Evolutionary conservation across 202 grass and related monocot genomes (phyloP).

Genomic region (Sporobolus alterniflorus): DNA sequence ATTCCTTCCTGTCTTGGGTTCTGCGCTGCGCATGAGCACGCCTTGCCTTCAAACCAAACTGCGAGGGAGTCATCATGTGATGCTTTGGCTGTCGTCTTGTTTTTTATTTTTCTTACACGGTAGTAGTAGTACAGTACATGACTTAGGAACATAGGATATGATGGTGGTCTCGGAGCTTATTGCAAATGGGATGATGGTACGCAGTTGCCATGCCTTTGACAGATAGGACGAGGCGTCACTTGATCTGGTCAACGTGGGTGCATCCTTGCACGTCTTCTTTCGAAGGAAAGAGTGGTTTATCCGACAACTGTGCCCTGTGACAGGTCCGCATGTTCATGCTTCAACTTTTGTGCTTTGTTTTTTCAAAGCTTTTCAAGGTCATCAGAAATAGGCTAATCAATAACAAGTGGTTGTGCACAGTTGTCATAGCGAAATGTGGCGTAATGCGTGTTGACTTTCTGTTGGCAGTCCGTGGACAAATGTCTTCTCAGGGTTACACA

Average conservation of each 20-base stretch:
- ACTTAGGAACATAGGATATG: no score
- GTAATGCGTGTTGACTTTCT: neutral
- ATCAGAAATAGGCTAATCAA: neutral
- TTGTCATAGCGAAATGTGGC: neutral
- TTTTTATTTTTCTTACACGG: no score
- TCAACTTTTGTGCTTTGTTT: neutral
- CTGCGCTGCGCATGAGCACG: no score
- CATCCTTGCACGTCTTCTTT: neutral
- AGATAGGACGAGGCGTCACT: neutral
- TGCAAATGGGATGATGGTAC: no score
- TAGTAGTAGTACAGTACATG: no score
- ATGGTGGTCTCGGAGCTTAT: no score
- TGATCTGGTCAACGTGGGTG: slow-evolving; percentile 25
- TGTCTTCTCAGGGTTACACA: neutral
- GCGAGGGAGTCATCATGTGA: no score
- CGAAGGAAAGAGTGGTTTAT: neutral
- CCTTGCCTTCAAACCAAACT: no score
- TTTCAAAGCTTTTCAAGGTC: neutral
- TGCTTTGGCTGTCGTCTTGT: no score
- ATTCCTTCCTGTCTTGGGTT: slow-evolving; percentile 14
- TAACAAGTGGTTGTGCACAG: neutral
- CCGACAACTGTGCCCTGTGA: neutral
- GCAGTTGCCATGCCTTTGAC: no score
- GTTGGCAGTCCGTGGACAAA: neutral
- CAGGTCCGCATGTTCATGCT: no score